These are phyloP conservation scores for Rhizophora apiculata DNA, from an alignment of 345 rosid genomes.

Conservation along the genomic window DNA sequence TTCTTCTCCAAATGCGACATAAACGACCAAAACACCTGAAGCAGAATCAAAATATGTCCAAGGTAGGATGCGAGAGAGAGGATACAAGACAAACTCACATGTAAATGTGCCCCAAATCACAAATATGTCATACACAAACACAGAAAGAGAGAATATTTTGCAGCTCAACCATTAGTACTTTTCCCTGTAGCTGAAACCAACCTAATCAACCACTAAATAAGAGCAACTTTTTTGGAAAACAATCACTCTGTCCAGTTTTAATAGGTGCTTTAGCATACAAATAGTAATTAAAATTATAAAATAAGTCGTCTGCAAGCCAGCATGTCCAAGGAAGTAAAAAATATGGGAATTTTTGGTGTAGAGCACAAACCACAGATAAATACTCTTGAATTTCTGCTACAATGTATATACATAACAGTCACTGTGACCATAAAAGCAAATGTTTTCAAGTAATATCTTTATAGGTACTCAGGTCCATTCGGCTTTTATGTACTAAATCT, in stretches of 20 bases:
- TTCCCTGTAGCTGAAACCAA: background rate
- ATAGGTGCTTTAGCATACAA: too few species aligned
- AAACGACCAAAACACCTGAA: conserved; percentile 77
- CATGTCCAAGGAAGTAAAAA: background rate
- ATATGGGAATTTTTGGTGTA: background rate
- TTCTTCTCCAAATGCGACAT: conserved; percentile 62
- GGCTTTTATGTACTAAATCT: too few species aligned
- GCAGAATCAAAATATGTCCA: conserved; percentile 11
- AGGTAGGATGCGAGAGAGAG: background rate
- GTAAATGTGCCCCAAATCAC: background rate
- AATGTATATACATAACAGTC: too few species aligned
- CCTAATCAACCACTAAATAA: too few species aligned
- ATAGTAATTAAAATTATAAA: background rate
- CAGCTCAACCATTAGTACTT: background rate
- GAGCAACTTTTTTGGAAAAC: too few species aligned
- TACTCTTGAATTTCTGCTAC: too few species aligned
- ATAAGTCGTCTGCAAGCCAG: background rate
- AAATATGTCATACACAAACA: background rate
- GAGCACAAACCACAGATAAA: too few species aligned
- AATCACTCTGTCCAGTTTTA: too few species aligned
- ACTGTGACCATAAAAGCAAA: too few species aligned
- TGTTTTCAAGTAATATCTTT: too few species aligned
- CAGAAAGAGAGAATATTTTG: background rate
- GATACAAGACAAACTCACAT: background rate
- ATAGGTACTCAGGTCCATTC: too few species aligned